These are phyloP conservation scores for Pythium guiyangense DNA, from an alignment of 352 stramenopile species.

Conservation along the genomic window DNA sequence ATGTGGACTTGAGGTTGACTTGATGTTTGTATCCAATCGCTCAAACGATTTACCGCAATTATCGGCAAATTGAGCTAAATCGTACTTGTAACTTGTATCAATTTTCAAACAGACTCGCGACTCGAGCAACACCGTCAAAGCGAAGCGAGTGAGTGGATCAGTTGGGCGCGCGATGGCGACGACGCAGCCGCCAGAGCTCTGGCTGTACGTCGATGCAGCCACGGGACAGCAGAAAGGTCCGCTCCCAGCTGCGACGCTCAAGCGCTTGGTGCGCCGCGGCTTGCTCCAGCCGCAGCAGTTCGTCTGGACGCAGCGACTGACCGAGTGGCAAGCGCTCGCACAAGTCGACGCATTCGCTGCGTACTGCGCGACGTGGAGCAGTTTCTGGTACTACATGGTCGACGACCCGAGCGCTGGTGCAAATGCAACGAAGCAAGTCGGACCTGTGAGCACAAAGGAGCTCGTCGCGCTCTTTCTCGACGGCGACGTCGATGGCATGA, in stretches of 20 bases:
- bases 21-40: background rate
- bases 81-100: background rate
- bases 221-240: constrained; percentile 66
- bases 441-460: constrained; percentile 47
- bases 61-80: background rate
- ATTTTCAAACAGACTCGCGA: too few relatives aligned
- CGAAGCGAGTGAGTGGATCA: too few relatives aligned
- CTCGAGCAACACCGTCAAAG: background rate
- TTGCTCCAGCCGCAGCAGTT: constrained; percentile 57
- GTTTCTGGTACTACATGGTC: constrained; percentile 61
- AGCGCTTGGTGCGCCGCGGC: constrained; percentile 61
- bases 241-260: constrained; percentile 47
- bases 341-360: constrained; percentile 38
- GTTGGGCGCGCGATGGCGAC: constrained; percentile 1
- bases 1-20: too few relatives aligned
- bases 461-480: constrained; percentile 59
- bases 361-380: constrained; percentile 53
- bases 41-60: background rate
- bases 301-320: constrained; percentile 64
- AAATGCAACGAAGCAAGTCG: constrained; percentile 16
- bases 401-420: constrained; percentile 13
- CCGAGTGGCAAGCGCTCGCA: constrained; percentile 47
- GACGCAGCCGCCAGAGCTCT: constrained; percentile 26
- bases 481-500: constrained; percentile 66
- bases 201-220: constrained; percentile 71